A percentile compares a stretch with the other conserved stretches of the same genome.
Conservation (phyloP, 176 grass and related monocot genomes). For the Hyparrhenia diplandra region DNA sequence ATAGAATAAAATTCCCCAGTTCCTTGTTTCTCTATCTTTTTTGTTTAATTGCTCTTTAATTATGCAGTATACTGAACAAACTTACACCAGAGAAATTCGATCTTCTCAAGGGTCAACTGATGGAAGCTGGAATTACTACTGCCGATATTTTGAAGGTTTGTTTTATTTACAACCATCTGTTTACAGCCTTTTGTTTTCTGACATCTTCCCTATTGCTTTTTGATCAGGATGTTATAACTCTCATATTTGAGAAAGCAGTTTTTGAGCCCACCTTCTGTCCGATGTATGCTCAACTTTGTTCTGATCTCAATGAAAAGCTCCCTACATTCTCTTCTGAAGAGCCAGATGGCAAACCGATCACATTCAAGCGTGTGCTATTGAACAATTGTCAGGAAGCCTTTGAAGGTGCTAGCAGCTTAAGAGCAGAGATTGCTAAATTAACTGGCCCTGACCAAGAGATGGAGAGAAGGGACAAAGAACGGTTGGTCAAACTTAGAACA, state of each 20-base stretch:
- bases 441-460: slow-evolving; percentile 71
- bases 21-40: not conserved
- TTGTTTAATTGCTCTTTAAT: slow-evolving; percentile 17
- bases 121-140: slow-evolving; percentile 82
- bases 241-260: slow-evolving; percentile 93
- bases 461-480: slow-evolving; percentile 70
- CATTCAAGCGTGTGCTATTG: slow-evolving; percentile 79
- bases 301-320: slow-evolving; percentile 68
- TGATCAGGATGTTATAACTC: slow-evolving; percentile 70
- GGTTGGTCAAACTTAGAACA: slow-evolving; percentile 58
- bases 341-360: slow-evolving; percentile 62
- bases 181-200: slow-evolving; percentile 13
- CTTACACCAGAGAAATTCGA: slow-evolving; percentile 94
- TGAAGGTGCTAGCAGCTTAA: slow-evolving; percentile 61
- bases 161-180: slow-evolving; percentile 17
- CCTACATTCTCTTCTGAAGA: slow-evolving; percentile 63
- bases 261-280: slow-evolving; percentile 87
- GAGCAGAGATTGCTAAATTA: slow-evolving; percentile 60
- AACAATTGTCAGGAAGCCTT: slow-evolving; percentile 92
- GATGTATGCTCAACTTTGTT: slow-evolving; percentile 89
- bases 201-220: slow-evolving; percentile 6
- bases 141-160: slow-evolving; percentile 82
- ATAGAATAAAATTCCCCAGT: not conserved
- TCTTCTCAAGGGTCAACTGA: slow-evolving; percentile 83
- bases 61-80: slow-evolving; percentile 80